These are phyloP conservation scores for Nicotiana undulata DNA, from an alignment of 257 asterid genomes.

Conservation along the genomic window DNA sequence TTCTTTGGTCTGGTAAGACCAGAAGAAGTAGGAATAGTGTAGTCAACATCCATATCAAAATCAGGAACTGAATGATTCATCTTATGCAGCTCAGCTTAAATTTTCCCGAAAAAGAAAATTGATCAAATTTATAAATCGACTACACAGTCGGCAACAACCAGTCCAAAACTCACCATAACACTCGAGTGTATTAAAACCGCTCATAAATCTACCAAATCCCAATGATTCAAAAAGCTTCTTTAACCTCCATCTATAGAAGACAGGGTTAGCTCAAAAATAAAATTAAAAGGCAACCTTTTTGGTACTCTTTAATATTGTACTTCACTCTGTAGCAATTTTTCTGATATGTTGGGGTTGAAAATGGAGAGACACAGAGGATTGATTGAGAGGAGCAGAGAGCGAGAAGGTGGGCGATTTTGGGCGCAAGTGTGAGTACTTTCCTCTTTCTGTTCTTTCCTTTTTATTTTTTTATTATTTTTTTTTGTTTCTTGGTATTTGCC, in stretches of 20 bases:
- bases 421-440: not conserved
- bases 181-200: not conserved
- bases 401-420: not conserved
- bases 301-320: not conserved
- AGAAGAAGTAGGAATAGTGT: conserved; percentile 26
- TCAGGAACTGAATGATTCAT: conserved; percentile 66
- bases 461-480: not conserved
- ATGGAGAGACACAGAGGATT: not conserved
- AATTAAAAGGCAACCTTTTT: not conserved
- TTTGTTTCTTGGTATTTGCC: not conserved
- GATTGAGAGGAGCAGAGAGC: not conserved
- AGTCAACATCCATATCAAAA: conserved; percentile 50
- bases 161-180: not conserved
- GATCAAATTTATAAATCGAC: not conserved
- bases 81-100: not conserved
- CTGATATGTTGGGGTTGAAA: not conserved
- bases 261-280: not conserved
- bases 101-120: not conserved
- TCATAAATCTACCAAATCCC: not conserved
- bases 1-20: conserved; percentile 27
- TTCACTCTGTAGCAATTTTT: not conserved
- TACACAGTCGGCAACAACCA: not conserved
- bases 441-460: not conserved
- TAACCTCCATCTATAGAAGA: not conserved
- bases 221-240: not conserved